These are phyloP conservation scores for Vanrija sp. DNA, from an alignment of 1,284 basidiomycete genomes.

Conservation along the genomic window DNA sequence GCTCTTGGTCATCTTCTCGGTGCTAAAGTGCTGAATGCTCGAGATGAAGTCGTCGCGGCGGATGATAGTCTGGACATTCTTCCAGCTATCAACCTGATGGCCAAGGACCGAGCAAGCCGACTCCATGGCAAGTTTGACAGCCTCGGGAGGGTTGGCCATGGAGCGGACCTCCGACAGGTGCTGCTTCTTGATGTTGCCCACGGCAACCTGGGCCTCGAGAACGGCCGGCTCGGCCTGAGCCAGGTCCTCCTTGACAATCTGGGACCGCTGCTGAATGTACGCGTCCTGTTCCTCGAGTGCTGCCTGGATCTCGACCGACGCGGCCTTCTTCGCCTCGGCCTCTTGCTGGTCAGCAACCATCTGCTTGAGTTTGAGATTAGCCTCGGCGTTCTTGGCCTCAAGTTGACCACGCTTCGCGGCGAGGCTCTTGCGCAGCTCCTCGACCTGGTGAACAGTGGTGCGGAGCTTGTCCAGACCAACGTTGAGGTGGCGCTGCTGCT, in stretches of 20 bases:
- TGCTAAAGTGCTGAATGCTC: constrained; percentile 96
- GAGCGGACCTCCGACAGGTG: constrained; percentile 96
- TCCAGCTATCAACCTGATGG: constrained; percentile 90
- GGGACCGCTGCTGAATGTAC: constrained; percentile 79
- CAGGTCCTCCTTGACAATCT: constrained; percentile 89
- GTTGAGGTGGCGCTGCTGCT: constrained; percentile 97
- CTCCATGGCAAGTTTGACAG: constrained; percentile 98
- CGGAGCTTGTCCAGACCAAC: constrained; percentile 96
- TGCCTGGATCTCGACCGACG: constrained; percentile 92
- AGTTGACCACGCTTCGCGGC: constrained; percentile 91
- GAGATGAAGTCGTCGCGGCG: constrained; percentile 97
- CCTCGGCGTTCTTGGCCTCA: constrained; percentile 87
- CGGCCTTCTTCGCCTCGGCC: constrained; percentile 95
- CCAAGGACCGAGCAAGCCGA: constrained; percentile 97
- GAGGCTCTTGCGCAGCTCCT: constrained; percentile 90
- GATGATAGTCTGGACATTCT: constrained; percentile 92
- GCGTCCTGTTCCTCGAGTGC: constrained; percentile 87
- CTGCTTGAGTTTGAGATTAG: constrained; percentile 93
- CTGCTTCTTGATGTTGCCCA: constrained; percentile 95
- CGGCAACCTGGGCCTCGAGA: constrained; percentile 86
- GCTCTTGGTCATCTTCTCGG: constrained; percentile 82
- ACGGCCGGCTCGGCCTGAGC: constrained; percentile 98
- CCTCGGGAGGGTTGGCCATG: constrained; percentile 98
- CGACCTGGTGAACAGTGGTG: constrained; percentile 92
- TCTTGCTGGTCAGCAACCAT: constrained; percentile 99